Base-by-base conservation (phyloP, 2,329 filamentous ascomycete genomes). In the Magnaporthiopsis incrustans region DNA sequence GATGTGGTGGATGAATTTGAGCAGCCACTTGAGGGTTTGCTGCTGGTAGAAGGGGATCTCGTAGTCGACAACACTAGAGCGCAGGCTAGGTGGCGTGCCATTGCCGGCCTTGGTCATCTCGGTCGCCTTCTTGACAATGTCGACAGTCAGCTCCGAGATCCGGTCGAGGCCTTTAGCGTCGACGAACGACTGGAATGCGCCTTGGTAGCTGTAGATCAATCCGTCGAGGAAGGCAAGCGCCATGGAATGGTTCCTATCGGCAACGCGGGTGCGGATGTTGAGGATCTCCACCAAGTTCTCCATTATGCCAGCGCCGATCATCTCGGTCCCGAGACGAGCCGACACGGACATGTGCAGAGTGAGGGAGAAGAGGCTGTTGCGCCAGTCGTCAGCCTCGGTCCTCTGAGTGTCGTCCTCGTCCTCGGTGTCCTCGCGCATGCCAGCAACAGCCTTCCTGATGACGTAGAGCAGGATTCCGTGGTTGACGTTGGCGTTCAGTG, bases 1-100 rank as follows among this genome's bases (percentile, higher is more conserved):
- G 78, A 98, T 89, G 73, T 98, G 93, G 70, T 97, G 93, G 67
- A 97, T 89, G 72, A 98, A 97, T 75, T 97, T 97, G 75, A 99
- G 89, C 59, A 97, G 81, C 86, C 91, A 96, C 71, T 96, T 93
- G 35, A 99, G 81, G 25, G 92, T 94, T 74, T 97, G 92, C 73
- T 98, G 95, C 69, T 96, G 90, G 73, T 92, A 92, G 74, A 92
- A 97, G 0, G 93, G 92, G 63, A 98, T 92, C 70, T 92, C 85
- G 73, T 97, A 99, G 76, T 99, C 96, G 59, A 96, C 92, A 32
- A 90, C 84, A 64, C 89, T 88, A 12, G 92, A 96, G 75, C 90
- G 92, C 63, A 81, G 77, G 62, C 88, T 80, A 14, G 81, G 76
- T 8, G 86, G 85, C 67, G 95, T 92, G 15, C 92, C 91, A 64